Base-by-base conservation (phyloP, 345 rosid genomes). In the Lepidium africanum region DNA sequence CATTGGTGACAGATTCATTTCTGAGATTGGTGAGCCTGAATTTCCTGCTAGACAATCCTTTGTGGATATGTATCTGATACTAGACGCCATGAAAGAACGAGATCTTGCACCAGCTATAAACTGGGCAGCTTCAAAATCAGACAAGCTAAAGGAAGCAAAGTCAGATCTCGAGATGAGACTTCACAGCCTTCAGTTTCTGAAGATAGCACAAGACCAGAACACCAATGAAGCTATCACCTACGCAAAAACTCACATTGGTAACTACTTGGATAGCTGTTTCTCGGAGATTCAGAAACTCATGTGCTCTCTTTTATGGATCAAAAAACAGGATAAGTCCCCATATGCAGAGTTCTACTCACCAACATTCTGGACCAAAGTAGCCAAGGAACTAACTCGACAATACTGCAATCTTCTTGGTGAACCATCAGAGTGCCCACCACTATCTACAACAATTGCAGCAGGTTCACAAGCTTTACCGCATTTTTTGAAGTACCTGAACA, bases 111-210 rank as follows among this genome's bases (percentile, higher is more conserved):
- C 86, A 59, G 87, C 92, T 9, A 59, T 87, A 33, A 71, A 69
- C 7, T 87, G 92, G 89, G 85, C 69, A 47, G 72, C 82, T 13
- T 63, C 67, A 36, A 83, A 83, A 69, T 77, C 86, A 5, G 77
- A 70, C 17, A 85, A 77, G 81, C 85, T 87, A 51, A 79, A 80
- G 63, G 76, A 79, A 70, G 77, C 71, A 59, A 81, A 83, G n/a
- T 85, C 92, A 8, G 84, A 87, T 75, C 80, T 87, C 23, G 75
- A 76, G 79, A 70, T 87, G 75, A 80, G 79, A 60, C 92, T 87
- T 56, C 87, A 81, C 49, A 77, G 81, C n/a, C 72, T 87, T 59
- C 85, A 80, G 57, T 87, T 83, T 72, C 69, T 83, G 45, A 79
- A 80, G 56, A 79, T 87, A 47, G 73, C 82, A 23, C 80, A 73